Base-by-base conservation (phyloP, 441 rosid species). In the Biscutella laevigata region DNA sequence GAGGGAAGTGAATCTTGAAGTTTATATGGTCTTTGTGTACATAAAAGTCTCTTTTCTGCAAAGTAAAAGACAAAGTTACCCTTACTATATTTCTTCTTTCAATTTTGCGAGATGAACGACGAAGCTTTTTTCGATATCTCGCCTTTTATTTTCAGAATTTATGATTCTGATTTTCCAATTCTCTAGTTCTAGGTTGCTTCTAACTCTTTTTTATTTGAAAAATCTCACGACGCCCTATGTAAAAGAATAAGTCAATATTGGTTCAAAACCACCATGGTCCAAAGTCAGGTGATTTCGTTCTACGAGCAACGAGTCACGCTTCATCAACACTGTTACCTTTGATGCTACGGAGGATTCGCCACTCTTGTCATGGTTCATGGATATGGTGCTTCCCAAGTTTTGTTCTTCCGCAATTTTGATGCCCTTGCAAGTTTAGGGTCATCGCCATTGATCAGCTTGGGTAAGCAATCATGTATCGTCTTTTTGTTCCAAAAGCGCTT, bases 281-380 rank as follows among this genome's bases (percentile, higher is more conserved):
- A 86, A 78, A 52, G 57, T 83, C 21, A 78, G 88, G 74, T 94
- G 99, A 97, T 88, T 94, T 51, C 76, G 97, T 5, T 94, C 97
- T 25, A 16, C 76, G 5, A 94, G 95, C 64, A 50, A 88, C 45
- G 95, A 94, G 75, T 72, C 85, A 3, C 72, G 97, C 42, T 77
- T 71, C 41, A 86, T 94, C 59, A 89, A 94, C 64, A 86, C 95
- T 6, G 81, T 86, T 44, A 75, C 88, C 0, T 94, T 94, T 48
- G 91, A 86, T 40, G 78, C 87, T 57, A 86, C 74, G 62, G 92
- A 83, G 33, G 84, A 61, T 17, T 40, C 94, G 38, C 99, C 0
- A 84, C 95, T 1, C 95, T 94, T 7, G 95, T 94, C 0, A 86
- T 94, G 99, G 82, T 94, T 53, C 99, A 94, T 66, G 99, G 99